These are phyloP conservation scores for Poterioochromonas sp. DNA, from an alignment of 352 stramenopile genomes.

Conservation along the genomic window DNA sequence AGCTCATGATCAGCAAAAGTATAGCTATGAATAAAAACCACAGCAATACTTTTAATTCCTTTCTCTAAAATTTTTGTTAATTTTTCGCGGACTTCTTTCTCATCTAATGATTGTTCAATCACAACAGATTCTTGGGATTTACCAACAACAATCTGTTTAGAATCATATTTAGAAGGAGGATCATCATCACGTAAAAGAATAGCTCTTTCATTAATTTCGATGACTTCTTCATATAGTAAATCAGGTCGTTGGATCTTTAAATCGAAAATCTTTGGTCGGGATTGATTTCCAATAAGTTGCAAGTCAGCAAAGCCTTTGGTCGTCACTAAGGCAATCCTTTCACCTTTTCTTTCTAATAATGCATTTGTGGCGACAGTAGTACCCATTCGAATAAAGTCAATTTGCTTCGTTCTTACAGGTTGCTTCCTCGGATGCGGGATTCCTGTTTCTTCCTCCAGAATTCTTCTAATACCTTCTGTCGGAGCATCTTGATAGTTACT, in stretches of 20 bases:
- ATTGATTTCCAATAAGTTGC: conserved; percentile 94
- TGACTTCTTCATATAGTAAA: conserved; percentile 88
- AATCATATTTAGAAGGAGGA: neutral
- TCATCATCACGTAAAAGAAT: conserved; percentile 60
- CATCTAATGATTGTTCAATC: conserved; percentile 66
- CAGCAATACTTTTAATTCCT: conserved; percentile 82
- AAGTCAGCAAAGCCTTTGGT: conserved; percentile 90
- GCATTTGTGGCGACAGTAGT: conserved; percentile 99
- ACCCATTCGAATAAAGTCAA: conserved; percentile 94
- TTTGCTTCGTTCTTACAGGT: conserved; percentile 70
- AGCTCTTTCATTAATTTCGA: conserved; percentile 93
- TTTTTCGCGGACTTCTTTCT: conserved; percentile 59
- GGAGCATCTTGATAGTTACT: conserved; percentile 93
- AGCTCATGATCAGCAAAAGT: conserved; percentile 87
- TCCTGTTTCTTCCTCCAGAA: conserved; percentile 84
- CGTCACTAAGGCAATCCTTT: conserved; percentile 82
- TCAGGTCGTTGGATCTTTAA: conserved; percentile 75
- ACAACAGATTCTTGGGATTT: conserved; percentile 76
- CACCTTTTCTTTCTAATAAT: conserved; percentile 88
- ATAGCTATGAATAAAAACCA: conserved; percentile 87
- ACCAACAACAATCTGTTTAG: conserved; percentile 53
- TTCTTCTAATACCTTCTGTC: conserved; percentile 82
- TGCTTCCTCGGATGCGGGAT: conserved; percentile 64
- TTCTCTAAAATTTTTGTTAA: conserved; percentile 65
- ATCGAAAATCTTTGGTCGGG: conserved; percentile 91